Percentiles rank a stretch among this genome's conserved stretches.
These are phyloP conservation scores for Cerioporus squamosus DNA, from an alignment of 1,284 basidiomycete genomes.

Conservation along the genomic window DNA sequence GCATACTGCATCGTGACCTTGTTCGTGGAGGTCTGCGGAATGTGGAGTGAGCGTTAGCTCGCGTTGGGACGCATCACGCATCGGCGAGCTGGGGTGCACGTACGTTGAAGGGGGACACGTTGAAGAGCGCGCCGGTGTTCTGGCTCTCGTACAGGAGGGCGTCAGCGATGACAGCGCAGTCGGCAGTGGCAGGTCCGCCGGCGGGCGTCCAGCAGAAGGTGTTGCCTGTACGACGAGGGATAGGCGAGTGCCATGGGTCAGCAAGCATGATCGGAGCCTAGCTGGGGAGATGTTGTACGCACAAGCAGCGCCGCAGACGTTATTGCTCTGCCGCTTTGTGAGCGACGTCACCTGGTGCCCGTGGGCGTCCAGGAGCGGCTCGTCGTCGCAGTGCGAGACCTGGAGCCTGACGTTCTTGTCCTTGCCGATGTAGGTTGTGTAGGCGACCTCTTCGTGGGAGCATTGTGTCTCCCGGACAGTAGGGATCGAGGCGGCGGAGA, in stretches of 20 bases:
- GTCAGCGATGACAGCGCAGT: constrained; percentile 51
- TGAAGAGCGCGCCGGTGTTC: constrained; percentile 41
- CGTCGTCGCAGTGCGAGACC: constrained; percentile 34
- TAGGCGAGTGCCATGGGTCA: neutral
- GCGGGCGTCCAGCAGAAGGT: constrained; percentile 47
- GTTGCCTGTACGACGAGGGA: constrained; percentile 31
- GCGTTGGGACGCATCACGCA: too few relatives aligned
- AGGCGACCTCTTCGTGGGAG: constrained; percentile 24
- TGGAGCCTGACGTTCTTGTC: constrained; percentile 40
- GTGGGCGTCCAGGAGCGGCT: constrained; percentile 4
- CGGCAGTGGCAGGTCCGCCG: constrained; percentile 49
- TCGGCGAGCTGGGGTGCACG: too few relatives aligned
- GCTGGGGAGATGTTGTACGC: constrained; percentile 12
- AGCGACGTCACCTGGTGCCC: constrained; percentile 8
- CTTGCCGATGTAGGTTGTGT: constrained; percentile 37
- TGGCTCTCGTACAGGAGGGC: constrained; percentile 49
- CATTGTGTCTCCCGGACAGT: neutral
- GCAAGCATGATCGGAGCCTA: neutral
- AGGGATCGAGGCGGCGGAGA: neutral
- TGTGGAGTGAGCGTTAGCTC: neutral
- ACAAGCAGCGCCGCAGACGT: constrained; percentile 48
- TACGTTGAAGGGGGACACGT: constrained; percentile 5
- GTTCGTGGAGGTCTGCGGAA: constrained; percentile 18
- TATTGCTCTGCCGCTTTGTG: constrained; percentile 28
- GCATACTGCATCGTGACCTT: constrained; percentile 30